A percentile compares a stretch with the other conserved stretches of the same genome.
phyloP scores from a whole-genome alignment of 78 protist species.

The Reticulomyxa filosa region DNA sequence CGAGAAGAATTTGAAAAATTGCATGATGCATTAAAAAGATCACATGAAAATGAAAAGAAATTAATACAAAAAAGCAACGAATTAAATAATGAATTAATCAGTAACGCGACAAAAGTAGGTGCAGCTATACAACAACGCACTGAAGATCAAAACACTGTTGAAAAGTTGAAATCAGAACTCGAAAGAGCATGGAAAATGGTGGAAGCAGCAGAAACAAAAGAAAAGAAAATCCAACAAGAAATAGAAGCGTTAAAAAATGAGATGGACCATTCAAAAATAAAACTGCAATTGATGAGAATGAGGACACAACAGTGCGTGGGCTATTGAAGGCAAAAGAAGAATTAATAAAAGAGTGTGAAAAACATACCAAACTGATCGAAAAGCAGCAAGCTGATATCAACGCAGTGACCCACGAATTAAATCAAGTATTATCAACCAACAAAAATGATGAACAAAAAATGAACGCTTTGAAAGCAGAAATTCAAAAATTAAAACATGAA shows the following conservation, averaged over 20 bases:
- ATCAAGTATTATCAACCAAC: no score
- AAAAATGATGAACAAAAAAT: no score
- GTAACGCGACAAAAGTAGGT: slow-evolving; percentile 40
- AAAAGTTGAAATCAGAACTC: slow-evolving; percentile 40
- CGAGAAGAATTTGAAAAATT: slow-evolving; percentile 50
- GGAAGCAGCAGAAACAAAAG: slow-evolving; percentile 55
- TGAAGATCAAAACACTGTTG: slow-evolving; percentile 55
- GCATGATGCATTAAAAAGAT: slow-evolving; percentile 43
- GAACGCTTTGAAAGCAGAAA: no score
- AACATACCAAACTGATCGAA: no score
- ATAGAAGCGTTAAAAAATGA: slow-evolving; percentile 51
- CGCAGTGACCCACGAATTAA: no score
- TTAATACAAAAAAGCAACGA: slow-evolving; percentile 40
- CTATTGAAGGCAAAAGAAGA: slow-evolving; percentile 39
- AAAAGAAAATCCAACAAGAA: slow-evolving; percentile 49
- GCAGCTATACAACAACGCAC: slow-evolving; percentile 34
- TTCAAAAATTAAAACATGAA: no score
- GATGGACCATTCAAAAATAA: slow-evolving; percentile 51
- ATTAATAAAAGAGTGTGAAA: slow-evolving; percentile 31
- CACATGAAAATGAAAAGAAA: slow-evolving; percentile 59
- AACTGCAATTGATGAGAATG: slow-evolving; percentile 40
- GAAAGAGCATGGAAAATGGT: slow-evolving; percentile 57
- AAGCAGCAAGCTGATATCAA: no score
- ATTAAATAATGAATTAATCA: slow-evolving; percentile 30
- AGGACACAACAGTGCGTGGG: slow-evolving; percentile 55